Conservation (phyloP, 1,284 basidiomycete genomes). For the Sporisorium scitamineum region DNA sequence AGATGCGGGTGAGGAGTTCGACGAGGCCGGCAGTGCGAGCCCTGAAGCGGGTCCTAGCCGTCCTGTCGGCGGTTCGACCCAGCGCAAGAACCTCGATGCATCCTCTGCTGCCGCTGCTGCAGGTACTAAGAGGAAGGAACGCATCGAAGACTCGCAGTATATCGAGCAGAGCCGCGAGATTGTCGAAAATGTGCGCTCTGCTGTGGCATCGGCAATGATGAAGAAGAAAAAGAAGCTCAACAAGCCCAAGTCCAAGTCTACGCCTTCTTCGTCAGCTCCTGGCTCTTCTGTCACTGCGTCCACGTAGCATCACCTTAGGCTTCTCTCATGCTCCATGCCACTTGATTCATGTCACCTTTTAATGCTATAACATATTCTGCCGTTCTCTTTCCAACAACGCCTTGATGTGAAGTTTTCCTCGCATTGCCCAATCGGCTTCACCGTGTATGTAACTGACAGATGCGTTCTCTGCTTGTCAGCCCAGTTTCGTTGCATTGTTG, state of each 20-base stretch:
- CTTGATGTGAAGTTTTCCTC: no score
- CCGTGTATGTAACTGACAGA: no score
- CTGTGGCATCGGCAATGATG: constrained; percentile 75
- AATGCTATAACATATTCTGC: no score
- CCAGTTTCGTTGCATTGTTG: neutral
- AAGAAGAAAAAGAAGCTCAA: constrained; percentile 54
- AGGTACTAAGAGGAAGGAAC: constrained; percentile 79
- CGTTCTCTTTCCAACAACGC: no score
- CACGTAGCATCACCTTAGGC: neutral
- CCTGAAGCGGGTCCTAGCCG: constrained; percentile 25
- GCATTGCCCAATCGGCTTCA: no score
- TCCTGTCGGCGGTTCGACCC: neutral
- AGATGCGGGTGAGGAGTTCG: constrained; percentile 60
- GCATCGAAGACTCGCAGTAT: constrained; percentile 91
- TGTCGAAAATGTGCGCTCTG: constrained; percentile 89
- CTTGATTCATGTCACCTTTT: neutral
- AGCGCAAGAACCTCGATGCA: constrained; percentile 1
- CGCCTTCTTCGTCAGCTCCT: constrained; percentile 12
- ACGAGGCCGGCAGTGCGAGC: constrained; percentile 38
- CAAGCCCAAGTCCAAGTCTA: constrained; percentile 25
- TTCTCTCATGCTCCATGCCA: neutral
- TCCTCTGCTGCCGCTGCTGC: constrained; percentile 69
- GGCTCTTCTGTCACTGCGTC: constrained; percentile 35
- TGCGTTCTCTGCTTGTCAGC: no score
- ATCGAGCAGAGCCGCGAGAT: constrained; percentile 91